phyloP scores from a whole-genome alignment of 192 early-diverging fungal species.

The Coemansia sp. region DNA sequence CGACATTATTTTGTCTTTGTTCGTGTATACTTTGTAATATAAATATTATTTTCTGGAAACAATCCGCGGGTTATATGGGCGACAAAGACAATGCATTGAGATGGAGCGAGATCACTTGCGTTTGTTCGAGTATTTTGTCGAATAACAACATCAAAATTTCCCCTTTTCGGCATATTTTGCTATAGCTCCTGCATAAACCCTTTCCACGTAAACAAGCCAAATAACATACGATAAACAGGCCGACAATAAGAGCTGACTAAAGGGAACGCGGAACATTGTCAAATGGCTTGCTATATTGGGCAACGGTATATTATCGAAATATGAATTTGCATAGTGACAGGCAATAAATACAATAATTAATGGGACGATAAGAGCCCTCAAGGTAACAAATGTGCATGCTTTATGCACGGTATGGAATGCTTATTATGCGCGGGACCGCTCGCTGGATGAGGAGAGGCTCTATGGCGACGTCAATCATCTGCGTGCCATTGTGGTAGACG shows the following conservation, averaged over 20 bases:
- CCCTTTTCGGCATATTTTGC: neutral
- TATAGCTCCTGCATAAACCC: slow-evolving; percentile 2
- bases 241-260: neutral
- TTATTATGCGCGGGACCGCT: slow-evolving; percentile 39
- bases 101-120: neutral
- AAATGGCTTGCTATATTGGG: neutral
- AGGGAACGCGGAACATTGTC: neutral
- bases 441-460: slow-evolving; percentile 29
- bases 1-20: neutral
- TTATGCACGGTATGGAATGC: slow-evolving; percentile 14
- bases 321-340: neutral
- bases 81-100: neutral
- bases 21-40: slow-evolving; percentile 15
- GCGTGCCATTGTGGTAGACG: slow-evolving; percentile 49
- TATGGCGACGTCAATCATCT: slow-evolving; percentile 38
- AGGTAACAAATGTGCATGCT: neutral
- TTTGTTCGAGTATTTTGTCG: neutral
- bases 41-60: slow-evolving; percentile 3
- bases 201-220: neutral
- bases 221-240: neutral
- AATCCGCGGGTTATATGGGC: neutral
- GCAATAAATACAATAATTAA: neutral
- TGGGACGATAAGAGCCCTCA: neutral
- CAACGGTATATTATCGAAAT: neutral
- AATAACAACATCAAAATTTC: neutral